phyloP scores from a whole-genome alignment of 441 rosid species.

The Dalechampia spathulata region DNA sequence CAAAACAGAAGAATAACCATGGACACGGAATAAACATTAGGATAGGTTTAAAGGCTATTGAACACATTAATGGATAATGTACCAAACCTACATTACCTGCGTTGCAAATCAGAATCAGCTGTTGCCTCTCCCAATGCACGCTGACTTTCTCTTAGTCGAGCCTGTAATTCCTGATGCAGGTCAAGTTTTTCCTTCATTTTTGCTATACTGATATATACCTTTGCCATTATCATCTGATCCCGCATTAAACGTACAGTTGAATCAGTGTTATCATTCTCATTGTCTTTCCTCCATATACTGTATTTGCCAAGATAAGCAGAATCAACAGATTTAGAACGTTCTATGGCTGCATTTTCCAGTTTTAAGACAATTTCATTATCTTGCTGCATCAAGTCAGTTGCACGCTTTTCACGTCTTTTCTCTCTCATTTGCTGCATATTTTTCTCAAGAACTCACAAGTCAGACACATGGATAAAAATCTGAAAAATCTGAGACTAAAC shows the following conservation, averaged over 20 bases:
- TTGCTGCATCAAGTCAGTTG: constrained; percentile 58
- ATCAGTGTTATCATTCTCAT: constrained; percentile 84
- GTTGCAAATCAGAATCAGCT: constrained; percentile 74
- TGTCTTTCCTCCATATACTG: constrained; percentile 90
- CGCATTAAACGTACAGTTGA: constrained; percentile 80
- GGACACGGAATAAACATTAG: no score
- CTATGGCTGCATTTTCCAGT: constrained; percentile 92
- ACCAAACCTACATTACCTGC: constrained; percentile 41
- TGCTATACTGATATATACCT: constrained; percentile 73
- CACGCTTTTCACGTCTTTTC: constrained; percentile 72
- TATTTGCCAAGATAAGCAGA: constrained; percentile 91
- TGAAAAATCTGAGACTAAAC: constrained; percentile 3
- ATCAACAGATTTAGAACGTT: constrained; percentile 90
- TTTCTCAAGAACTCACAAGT: not conserved
- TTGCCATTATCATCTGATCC: constrained; percentile 95
- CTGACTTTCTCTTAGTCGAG: constrained; percentile 76
- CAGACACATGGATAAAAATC: not conserved
- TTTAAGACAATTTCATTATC: constrained; percentile 63
- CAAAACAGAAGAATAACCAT: constrained; percentile 3
- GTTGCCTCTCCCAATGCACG: constrained; percentile 65
- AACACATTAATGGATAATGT: constrained; percentile 6
- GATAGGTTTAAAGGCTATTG: constrained; percentile 1
- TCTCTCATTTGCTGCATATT: constrained; percentile 84
- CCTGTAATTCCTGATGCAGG: constrained; percentile 64
- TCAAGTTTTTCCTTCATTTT: constrained; percentile 62